These are phyloP conservation scores for Macrophomina pseudophaseolina DNA, from an alignment of 2,329 filamentous ascomycete genomes.

Conservation along the genomic window DNA sequence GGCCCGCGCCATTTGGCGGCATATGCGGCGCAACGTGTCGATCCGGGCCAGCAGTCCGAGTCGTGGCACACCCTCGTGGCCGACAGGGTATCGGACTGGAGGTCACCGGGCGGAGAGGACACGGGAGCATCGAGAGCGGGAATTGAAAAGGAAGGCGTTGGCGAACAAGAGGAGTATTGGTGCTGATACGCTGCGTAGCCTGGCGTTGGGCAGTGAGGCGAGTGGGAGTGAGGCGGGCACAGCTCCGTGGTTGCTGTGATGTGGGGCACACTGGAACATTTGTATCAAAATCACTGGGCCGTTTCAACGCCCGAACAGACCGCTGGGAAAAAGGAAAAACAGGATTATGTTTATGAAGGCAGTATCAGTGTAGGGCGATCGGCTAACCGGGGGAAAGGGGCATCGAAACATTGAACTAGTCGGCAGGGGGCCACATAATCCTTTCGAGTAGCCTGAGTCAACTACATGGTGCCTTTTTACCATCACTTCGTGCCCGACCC, in stretches of 20 bases:
- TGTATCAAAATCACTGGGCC: conserved; percentile 15
- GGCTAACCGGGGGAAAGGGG: conserved; percentile 14
- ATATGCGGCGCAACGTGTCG: conserved; percentile 27
- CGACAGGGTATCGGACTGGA: conserved; percentile 15
- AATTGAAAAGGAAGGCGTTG: conserved; percentile 41
- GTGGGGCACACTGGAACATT: conserved; percentile 16
- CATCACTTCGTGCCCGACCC: neutral
- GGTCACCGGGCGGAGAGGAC: conserved; percentile 3
- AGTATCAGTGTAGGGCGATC: conserved; percentile 1
- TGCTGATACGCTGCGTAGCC: conserved; percentile 46
- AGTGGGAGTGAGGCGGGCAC: conserved; percentile 14
- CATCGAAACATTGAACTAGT: conserved; percentile 10
- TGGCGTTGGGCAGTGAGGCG: conserved; percentile 30
- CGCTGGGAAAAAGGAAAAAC: conserved; percentile 21
- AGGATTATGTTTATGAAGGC: neutral
- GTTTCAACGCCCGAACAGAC: conserved; percentile 12
- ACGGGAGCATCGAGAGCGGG: conserved; percentile 29
- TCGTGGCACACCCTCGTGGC: conserved; percentile 22
- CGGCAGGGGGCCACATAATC: conserved; percentile 6
- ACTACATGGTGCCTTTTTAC: conserved; percentile 1
- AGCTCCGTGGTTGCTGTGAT: conserved; percentile 16
- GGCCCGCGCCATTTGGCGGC: conserved; percentile 26
- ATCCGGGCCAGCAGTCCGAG: conserved; percentile 14
- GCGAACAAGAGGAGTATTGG: conserved; percentile 49
- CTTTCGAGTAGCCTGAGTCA: conserved; percentile 14